Evolutionary conservation across 139 green algal species (phyloP).

Genomic region (Chlamydomonas eustigma): DNA sequence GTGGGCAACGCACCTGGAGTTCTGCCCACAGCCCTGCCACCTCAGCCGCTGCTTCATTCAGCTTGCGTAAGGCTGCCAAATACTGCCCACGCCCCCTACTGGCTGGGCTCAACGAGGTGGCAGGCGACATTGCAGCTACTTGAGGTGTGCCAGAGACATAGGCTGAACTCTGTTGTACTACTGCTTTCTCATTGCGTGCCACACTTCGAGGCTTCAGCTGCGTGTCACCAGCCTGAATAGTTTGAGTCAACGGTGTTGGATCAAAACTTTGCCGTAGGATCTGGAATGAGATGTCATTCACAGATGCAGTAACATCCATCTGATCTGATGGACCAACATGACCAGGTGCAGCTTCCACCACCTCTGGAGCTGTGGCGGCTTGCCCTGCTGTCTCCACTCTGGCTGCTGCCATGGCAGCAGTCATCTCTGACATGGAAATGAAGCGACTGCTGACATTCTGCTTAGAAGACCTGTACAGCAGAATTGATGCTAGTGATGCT

Average conservation of each 20-base stretch:
- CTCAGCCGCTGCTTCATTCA: neutral
- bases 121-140: neutral
- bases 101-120: neutral
- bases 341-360: neutral
- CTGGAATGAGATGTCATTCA: neutral
- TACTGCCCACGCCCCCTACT: neutral
- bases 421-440: neutral
- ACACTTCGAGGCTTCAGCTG: neutral
- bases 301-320: neutral
- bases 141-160: neutral
- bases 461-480: too few relatives aligned
- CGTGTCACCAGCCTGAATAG: too few relatives aligned
- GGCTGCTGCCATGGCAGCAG: neutral
- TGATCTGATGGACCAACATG: neutral
- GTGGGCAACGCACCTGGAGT: too few relatives aligned
- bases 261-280: neutral
- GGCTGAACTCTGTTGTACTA: too few relatives aligned
- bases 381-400: neutral
- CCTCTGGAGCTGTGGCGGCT: neutral
- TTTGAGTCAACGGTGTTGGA: neutral
- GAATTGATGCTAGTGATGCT: too few relatives aligned
- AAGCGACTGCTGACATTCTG: neutral
- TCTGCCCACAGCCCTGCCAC: slow-evolving; percentile 3
- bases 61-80: neutral
- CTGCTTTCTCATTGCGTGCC: too few relatives aligned